Percentiles rank a stretch among this genome's conserved stretches.
These are phyloP conservation scores for Aureobasidium leucospermi DNA, from an alignment of 2,329 filamentous ascomycete species.

Conservation along the genomic window DNA sequence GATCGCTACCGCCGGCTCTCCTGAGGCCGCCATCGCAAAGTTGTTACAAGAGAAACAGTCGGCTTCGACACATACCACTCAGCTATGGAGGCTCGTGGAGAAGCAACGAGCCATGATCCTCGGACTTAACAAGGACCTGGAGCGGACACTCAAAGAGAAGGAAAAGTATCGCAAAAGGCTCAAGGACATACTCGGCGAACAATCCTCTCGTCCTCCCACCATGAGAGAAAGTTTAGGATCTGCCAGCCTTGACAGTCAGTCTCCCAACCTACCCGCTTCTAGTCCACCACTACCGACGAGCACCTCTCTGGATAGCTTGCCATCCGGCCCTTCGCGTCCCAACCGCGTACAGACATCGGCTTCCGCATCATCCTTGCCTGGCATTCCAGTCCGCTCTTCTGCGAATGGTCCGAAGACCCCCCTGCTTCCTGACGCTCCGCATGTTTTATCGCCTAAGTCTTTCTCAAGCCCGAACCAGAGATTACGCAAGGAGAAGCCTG, in stretches of 20 bases:
- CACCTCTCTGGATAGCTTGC: constrained; percentile 6
- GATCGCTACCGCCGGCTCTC: constrained; percentile 76
- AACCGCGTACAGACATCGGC: constrained; percentile 9
- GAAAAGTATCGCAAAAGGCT: constrained; percentile 86
- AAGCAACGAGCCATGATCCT: constrained; percentile 93
- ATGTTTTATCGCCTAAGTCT: constrained; percentile 9
- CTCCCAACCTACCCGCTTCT: constrained; percentile 16
- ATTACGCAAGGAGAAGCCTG: constrained; percentile 72
- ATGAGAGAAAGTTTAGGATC: constrained; percentile 16
- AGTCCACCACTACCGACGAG: constrained; percentile 10
- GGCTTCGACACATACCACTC: constrained; percentile 78
- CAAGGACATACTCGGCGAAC: constrained; percentile 60
- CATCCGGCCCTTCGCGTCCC: neutral
- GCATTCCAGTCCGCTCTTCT: neutral
- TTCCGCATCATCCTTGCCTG: neutral
- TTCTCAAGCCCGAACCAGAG: constrained; percentile 27
- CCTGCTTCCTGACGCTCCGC: neutral
- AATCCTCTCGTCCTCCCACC: constrained; percentile 25
- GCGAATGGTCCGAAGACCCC: neutral
- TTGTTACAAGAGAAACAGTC: constrained; percentile 87
- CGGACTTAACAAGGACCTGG: constrained; percentile 88
- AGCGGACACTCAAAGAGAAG: constrained; percentile 86
- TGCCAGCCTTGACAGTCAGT: constrained; percentile 23
- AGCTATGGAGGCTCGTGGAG: constrained; percentile 91
- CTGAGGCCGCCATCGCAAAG: constrained; percentile 82